These are phyloP conservation scores for Ilex asprella DNA, from an alignment of 257 asterid species.

Conservation along the genomic window DNA sequence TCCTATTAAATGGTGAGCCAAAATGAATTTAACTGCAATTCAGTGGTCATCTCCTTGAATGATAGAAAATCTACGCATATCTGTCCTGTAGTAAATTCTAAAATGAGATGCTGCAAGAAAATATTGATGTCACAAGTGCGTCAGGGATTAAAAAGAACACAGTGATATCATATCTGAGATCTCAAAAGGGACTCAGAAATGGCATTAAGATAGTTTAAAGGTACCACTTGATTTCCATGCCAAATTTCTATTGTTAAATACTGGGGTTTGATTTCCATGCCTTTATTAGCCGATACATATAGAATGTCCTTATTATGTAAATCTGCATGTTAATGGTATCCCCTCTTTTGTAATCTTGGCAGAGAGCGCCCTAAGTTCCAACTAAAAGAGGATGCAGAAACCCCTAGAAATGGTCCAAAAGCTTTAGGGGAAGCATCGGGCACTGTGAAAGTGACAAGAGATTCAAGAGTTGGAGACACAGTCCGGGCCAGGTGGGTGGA, in stretches of 20 bases:
- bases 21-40: neutral
- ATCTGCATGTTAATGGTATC: neutral
- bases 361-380: constrained; percentile 54
- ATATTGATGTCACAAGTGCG: no score
- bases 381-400: constrained; percentile 34
- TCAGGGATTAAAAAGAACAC: no score
- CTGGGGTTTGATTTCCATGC: neutral
- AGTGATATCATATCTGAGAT: no score
- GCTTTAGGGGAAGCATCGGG: constrained; percentile 47
- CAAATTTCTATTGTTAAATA: neutral
- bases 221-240: neutral
- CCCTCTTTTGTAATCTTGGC: constrained; percentile 7
- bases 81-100: no score
- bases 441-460: constrained; percentile 40
- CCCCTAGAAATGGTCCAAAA: constrained; percentile 28
- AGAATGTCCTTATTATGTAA: neutral
- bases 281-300: neutral
- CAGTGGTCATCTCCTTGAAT: neutral
- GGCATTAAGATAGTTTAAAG: no score
- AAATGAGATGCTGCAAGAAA: no score
- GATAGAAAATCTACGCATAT: neutral
- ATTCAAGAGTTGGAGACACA: constrained; percentile 31
- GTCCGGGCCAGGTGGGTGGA: constrained; percentile 51
- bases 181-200: no score
- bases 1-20: neutral